Evolutionary conservation across 2,329 filamentous ascomycete genomes (phyloP).

Genomic region (Cladosporium halotolerans): DNA sequence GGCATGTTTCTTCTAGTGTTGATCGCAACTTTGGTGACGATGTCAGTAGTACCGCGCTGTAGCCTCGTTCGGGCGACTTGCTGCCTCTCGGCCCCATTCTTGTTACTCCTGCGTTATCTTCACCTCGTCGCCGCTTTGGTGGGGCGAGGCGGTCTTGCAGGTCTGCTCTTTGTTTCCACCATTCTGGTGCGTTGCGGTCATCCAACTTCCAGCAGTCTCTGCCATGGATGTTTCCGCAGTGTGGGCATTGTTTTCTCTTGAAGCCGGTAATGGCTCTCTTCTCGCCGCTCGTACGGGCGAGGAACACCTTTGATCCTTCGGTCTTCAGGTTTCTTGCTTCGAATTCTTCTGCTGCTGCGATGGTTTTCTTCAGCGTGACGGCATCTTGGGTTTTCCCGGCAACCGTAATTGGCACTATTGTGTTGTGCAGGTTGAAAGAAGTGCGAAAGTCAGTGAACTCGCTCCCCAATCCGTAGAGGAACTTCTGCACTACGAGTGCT

Average conservation of each 20-base stretch:
- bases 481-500: not conserved
- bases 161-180: not conserved
- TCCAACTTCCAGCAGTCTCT: not conserved
- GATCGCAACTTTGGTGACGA: not conserved
- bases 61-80: not conserved
- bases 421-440: not conserved
- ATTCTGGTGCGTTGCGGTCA: not conserved
- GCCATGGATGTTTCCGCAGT: not conserved
- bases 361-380: not conserved
- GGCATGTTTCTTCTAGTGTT: not conserved
- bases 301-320: not conserved
- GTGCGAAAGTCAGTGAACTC: not conserved
- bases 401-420: not conserved
- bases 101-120: not conserved
- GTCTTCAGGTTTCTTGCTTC: not conserved
- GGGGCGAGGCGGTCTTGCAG: not conserved
- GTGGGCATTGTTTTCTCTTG: not conserved
- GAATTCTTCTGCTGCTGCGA: not conserved
- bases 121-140: not conserved
- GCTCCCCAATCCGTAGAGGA: not conserved
- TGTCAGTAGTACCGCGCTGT: not conserved
- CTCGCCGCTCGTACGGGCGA: not conserved
- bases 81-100: not conserved
- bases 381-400: not conserved
- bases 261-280: not conserved